Percentiles rank a stretch among this genome's conserved stretches.
These are phyloP conservation scores for Pythium sp. DNA, from an alignment of 352 stramenopile species.

Conservation along the genomic window DNA sequence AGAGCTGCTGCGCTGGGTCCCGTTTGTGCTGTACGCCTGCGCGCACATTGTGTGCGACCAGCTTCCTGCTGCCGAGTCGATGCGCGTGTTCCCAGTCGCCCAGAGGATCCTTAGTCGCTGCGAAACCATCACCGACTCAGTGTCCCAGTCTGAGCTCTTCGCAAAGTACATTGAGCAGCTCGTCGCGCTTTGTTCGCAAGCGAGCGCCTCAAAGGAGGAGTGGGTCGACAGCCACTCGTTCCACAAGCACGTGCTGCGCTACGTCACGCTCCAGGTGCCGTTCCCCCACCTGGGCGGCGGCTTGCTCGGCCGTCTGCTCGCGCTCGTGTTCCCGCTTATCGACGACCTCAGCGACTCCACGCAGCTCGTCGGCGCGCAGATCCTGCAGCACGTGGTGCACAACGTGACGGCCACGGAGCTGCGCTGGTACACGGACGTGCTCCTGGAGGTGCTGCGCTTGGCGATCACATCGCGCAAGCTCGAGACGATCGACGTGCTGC, in stretches of 20 bases:
- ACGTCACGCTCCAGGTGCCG: conserved; percentile 48
- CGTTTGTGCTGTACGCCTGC: conserved; percentile 34
- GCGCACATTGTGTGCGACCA: conserved; percentile 30
- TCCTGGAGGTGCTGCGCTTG: conserved; percentile 69
- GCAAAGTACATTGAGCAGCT: conserved; percentile 34
- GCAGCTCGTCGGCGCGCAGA: conserved; percentile 52
- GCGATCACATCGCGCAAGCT: conserved; percentile 61
- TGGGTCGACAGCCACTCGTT: conserved; percentile 49
- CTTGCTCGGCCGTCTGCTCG: conserved; percentile 65
- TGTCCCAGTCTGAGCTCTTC: conserved; percentile 20
- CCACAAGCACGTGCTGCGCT: conserved; percentile 58
- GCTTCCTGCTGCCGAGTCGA: conserved; percentile 25
- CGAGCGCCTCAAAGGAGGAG: conserved; percentile 54
- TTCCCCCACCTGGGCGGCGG: conserved; percentile 65
- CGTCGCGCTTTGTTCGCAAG: conserved; percentile 43
- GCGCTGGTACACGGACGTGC: conserved; percentile 75
- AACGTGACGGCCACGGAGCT: conserved; percentile 73
- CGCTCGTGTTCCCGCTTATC: conserved; percentile 76
- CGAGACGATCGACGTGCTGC: conserved; percentile 48
- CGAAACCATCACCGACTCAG: conserved; percentile 13
- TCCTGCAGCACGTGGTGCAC: conserved; percentile 61
- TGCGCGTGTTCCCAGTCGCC: conserved; percentile 22
- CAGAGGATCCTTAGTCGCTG: conserved; percentile 25
- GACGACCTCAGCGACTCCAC: conserved; percentile 67
- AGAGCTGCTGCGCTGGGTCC: conserved; percentile 34